phyloP scores from a whole-genome alignment of 2,329 filamentous ascomycete genomes.

The Metarhizium rileyi region DNA sequence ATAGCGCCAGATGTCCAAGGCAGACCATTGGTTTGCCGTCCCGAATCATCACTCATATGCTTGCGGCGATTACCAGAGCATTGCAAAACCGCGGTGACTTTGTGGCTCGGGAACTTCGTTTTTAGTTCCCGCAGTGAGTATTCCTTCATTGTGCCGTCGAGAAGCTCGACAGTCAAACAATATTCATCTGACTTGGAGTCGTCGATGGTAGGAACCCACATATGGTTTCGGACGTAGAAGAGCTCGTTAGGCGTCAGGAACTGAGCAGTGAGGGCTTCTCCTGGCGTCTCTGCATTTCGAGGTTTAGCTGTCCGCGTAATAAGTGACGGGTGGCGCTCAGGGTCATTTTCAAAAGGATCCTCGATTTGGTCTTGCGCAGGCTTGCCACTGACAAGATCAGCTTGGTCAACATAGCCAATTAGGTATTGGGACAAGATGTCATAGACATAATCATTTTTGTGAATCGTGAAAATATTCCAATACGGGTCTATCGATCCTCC shows the following conservation, averaged over 20 bases:
- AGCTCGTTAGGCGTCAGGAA: slow-evolving; percentile 46
- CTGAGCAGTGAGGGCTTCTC: slow-evolving; percentile 32
- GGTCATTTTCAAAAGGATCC: slow-evolving; percentile 50
- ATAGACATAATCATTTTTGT: slow-evolving; percentile 54
- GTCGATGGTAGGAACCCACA: slow-evolving; percentile 47
- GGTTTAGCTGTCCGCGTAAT: slow-evolving; percentile 44
- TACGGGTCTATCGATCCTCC: slow-evolving; percentile 57
- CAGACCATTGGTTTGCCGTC: slow-evolving; percentile 42
- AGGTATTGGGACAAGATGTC: slow-evolving; percentile 56
- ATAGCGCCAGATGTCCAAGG: slow-evolving; percentile 52
- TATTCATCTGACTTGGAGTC: slow-evolving; percentile 30
- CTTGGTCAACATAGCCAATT: slow-evolving; percentile 50
- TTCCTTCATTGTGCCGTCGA: slow-evolving; percentile 39
- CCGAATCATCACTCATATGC: slow-evolving; percentile 43
- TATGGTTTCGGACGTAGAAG: slow-evolving; percentile 53
- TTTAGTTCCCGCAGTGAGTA: slow-evolving; percentile 48
- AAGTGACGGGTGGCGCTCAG: slow-evolving; percentile 39
- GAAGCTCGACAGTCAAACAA: slow-evolving; percentile 43
- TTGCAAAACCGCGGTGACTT: slow-evolving; percentile 46
- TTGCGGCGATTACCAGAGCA: slow-evolving; percentile 51
- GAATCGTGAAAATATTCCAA: slow-evolving; percentile 62
- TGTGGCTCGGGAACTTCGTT: slow-evolving; percentile 37
- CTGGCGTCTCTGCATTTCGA: slow-evolving; percentile 52
- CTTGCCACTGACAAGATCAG: slow-evolving; percentile 48
- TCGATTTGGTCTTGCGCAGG: slow-evolving; percentile 45